Conservation (phyloP, 805 yeast genomes). For the Suhomyces xylopsoci region DNA sequence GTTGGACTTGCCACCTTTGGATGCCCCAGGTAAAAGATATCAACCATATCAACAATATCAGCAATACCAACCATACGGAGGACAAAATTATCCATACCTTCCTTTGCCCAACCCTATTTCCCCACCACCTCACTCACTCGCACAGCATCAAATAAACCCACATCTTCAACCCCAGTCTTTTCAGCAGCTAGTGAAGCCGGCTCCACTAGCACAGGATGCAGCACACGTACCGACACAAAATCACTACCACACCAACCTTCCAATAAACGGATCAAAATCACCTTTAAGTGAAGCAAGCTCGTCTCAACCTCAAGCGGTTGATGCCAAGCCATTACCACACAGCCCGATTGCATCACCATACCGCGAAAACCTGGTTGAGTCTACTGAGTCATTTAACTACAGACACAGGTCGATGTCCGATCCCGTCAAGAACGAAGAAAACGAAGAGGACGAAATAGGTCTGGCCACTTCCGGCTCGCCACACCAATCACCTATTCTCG, state of each 20-base stretch:
- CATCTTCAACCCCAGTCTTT: not conserved
- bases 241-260: not conserved
- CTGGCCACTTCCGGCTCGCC: constrained; percentile 8
- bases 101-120: not conserved
- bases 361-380: constrained; percentile 3
- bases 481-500: constrained; percentile 1
- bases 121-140: not conserved
- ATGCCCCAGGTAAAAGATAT: not conserved
- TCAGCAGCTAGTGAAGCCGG: not conserved
- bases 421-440: constrained; percentile 4
- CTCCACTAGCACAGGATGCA: not conserved
- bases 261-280: not conserved
- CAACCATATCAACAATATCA: constrained; percentile 1
- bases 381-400: constrained; percentile 1
- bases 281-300: not conserved
- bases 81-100: not conserved
- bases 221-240: constrained; percentile 1
- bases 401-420: constrained; percentile 16
- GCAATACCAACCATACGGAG: not conserved
- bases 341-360: constrained; percentile 18
- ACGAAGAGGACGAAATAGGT: constrained; percentile 1
- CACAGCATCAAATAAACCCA: not conserved
- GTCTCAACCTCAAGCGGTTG: not conserved
- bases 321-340: not conserved
- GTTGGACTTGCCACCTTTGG: constrained; percentile 29